These are phyloP conservation scores for Lactarius sanguifluus DNA, from an alignment of 768 basidiomycete genomes.

Conservation along the genomic window DNA sequence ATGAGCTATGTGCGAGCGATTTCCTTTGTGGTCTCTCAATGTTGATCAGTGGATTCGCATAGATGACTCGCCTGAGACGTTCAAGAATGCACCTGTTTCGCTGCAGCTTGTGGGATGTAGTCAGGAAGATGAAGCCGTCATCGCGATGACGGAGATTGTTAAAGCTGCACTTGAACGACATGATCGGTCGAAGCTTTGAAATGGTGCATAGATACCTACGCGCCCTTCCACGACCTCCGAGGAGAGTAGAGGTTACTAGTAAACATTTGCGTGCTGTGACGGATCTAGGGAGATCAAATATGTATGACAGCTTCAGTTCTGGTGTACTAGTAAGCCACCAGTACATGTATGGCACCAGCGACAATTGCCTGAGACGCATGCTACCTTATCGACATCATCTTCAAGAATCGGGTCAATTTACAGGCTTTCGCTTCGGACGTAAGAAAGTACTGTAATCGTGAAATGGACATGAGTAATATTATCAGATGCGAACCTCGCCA, in stretches of 20 bases:
- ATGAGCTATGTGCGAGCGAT: conserved; percentile 44
- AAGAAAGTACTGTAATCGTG: too few relatives aligned
- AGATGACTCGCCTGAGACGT: conserved; percentile 36
- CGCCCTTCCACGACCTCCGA: not conserved
- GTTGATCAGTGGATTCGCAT: not conserved
- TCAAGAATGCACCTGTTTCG: conserved; percentile 46
- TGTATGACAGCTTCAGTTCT: not conserved
- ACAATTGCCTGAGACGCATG: too few relatives aligned
- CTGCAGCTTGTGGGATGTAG: conserved; percentile 50
- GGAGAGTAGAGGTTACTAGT: not conserved
- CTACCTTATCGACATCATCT: too few relatives aligned
- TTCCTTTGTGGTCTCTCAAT: not conserved
- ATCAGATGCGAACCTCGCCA: not conserved
- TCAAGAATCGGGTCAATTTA: not conserved
- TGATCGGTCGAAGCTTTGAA: conserved; percentile 5
- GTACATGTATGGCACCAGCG: not conserved
- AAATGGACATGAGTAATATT: not conserved
- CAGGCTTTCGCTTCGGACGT: too few relatives aligned
- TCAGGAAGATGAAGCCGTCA: conserved; percentile 53
- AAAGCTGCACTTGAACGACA: conserved; percentile 37
- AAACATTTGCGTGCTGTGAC: not conserved
- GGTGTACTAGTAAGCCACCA: not conserved
- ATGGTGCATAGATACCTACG: too few relatives aligned
- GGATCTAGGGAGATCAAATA: not conserved
- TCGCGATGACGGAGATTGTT: conserved; percentile 48